Conservation (phyloP, 768 basidiomycete genomes). For the Tulasnella sp. region DNA sequence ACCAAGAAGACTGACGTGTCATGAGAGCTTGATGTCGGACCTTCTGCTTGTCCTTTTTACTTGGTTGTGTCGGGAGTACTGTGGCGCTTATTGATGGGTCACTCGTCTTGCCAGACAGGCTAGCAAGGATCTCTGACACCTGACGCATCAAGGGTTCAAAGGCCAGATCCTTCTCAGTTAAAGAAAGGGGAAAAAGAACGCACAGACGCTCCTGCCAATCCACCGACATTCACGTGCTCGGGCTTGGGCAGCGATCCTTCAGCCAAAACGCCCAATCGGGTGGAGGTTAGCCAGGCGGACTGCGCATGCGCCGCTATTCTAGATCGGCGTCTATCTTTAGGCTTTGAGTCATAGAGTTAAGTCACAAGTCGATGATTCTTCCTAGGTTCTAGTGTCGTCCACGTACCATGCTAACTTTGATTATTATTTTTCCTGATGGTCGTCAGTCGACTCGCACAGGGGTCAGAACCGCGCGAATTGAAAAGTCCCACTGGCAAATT, state of each 20-base stretch:
- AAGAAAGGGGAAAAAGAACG: too few relatives aligned
- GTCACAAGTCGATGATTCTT: too few relatives aligned
- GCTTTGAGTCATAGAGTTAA: too few relatives aligned
- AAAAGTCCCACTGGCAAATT: too few relatives aligned
- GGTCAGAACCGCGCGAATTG: too few relatives aligned
- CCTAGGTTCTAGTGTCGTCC: too few relatives aligned
- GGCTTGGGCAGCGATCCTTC: background rate
- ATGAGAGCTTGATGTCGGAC: constrained; percentile 59
- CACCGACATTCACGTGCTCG: constrained; percentile 35
- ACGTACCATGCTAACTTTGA: background rate
- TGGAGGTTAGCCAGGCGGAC: background rate
- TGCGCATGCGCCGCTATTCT: background rate
- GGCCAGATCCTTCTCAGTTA: constrained; percentile 13
- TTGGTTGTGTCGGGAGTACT: constrained; percentile 21
- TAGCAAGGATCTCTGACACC: constrained; percentile 38
- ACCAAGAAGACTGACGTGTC: constrained; percentile 34
- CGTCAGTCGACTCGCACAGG: too few relatives aligned
- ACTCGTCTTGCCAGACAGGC: constrained; percentile 24
- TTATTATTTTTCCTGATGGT: background rate
- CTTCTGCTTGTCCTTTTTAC: constrained; percentile 59
- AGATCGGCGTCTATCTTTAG: background rate
- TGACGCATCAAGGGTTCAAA: constrained; percentile 19
- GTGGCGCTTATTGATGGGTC: constrained; percentile 17
- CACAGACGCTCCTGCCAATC: constrained; percentile 35
- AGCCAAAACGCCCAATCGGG: background rate